phyloP scores from a whole-genome alignment of 805 yeast genomes.

The Lachancea sp. region DNA sequence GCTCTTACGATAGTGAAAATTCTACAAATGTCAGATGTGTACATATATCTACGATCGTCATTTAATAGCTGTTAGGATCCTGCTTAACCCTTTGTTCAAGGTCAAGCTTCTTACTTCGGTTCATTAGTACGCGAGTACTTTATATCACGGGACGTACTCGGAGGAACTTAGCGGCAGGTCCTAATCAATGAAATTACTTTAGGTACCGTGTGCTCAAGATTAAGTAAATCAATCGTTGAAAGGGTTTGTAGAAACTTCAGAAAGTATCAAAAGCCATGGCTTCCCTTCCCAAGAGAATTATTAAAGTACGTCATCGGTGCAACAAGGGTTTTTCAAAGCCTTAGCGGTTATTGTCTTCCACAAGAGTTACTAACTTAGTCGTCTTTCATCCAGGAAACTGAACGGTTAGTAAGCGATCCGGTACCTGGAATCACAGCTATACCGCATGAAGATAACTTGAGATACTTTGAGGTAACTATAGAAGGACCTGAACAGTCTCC shows the following conservation, averaged over 20 bases:
- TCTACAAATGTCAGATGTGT: too few species aligned
- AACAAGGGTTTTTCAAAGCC: background rate
- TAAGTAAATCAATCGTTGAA: background rate
- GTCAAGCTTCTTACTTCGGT: too few species aligned
- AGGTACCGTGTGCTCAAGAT: background rate
- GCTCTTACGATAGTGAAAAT: too few species aligned
- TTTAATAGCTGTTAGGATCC: too few species aligned
- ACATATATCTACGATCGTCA: too few species aligned
- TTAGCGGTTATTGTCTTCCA: too few species aligned
- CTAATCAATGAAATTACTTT: constrained; percentile 2
- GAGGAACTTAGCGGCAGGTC: too few species aligned
- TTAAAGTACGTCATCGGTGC: constrained; percentile 48
- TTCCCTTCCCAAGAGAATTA: constrained; percentile 78
- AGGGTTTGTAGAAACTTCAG: too few species aligned
- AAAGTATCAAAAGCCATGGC: constrained; percentile 19
- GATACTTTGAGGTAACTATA: constrained; percentile 87
- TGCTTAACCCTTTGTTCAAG: too few species aligned
- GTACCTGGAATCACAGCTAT: constrained; percentile 92
- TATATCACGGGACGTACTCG: too few species aligned
- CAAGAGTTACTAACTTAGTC: background rate
- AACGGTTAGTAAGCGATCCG: constrained; percentile 84
- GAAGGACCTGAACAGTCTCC: constrained; percentile 92
- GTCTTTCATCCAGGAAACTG: constrained; percentile 59
- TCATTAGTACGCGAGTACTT: too few species aligned
- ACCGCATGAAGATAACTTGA: constrained; percentile 89